phyloP scores from a whole-genome alignment of 768 basidiomycete species.

The Polyporus arcularius region DNA sequence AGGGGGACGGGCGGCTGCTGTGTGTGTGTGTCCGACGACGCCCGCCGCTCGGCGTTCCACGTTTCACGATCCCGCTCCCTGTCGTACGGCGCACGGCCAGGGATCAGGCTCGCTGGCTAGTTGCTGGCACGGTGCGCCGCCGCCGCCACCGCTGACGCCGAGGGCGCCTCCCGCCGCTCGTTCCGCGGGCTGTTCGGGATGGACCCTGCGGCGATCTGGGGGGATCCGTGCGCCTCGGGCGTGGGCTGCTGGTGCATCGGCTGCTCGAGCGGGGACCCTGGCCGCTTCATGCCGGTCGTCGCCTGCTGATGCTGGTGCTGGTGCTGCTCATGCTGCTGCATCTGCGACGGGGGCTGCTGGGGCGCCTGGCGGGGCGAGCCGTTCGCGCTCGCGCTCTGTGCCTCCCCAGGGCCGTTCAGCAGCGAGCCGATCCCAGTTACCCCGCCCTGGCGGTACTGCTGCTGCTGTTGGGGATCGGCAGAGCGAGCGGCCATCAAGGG shows the following conservation, averaged over 20 bases:
- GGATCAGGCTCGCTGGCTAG: not conserved
- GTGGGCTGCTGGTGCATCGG: slow-evolving; percentile 10
- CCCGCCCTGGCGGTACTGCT: slow-evolving; percentile 33
- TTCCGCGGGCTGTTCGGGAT: slow-evolving; percentile 12
- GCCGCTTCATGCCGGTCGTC: slow-evolving; percentile 15
- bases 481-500: slow-evolving; percentile 35
- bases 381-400: not conserved
- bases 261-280: slow-evolving; percentile 19
- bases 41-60: not conserved
- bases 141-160: slow-evolving; percentile 12
- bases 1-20: too few relatives aligned
- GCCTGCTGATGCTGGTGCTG: slow-evolving; percentile 1
- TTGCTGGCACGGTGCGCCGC: slow-evolving; percentile 17
- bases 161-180: slow-evolving; percentile 14
- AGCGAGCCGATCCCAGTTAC: slow-evolving; percentile 52
- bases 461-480: slow-evolving; percentile 5
- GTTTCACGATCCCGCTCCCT: too few relatives aligned
- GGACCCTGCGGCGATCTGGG: slow-evolving; percentile 12
- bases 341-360: not conserved
- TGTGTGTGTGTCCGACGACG: not conserved
- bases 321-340: slow-evolving; percentile 6
- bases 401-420: slow-evolving; percentile 38
- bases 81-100: too few relatives aligned
- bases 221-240: slow-evolving; percentile 10
- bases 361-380: slow-evolving; percentile 10